A percentile compares a stretch with the other conserved stretches of the same genome.
Evolutionary conservation across 495 filamentous ascomycete genomes (phyloP).

Genomic region (Aspergillus coremiiformis): DNA sequence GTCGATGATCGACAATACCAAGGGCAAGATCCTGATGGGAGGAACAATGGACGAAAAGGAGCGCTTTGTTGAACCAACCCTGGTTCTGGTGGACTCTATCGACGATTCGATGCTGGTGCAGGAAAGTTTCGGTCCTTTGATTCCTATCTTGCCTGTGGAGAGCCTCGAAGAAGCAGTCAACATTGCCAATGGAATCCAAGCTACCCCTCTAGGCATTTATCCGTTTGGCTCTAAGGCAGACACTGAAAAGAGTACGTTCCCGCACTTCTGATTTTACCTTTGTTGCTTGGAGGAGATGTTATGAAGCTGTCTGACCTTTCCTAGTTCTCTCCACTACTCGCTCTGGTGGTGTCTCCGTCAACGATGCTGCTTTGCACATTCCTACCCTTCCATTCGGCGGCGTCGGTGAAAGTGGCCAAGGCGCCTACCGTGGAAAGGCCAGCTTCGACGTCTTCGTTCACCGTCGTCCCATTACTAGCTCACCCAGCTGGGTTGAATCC

Average conservation of each 20-base stretch:
- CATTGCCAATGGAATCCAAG: constrained; percentile 66
- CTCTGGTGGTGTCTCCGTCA: constrained; percentile 73
- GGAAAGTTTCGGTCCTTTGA: constrained; percentile 86
- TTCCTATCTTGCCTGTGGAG: constrained; percentile 67
- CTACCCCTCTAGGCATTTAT: constrained; percentile 74
- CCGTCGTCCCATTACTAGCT: constrained; percentile 64
- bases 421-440: constrained; percentile 74
- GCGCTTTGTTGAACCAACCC: constrained; percentile 78
- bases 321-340: constrained; percentile 55
- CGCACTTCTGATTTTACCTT: not conserved
- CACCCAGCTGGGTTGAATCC: constrained; percentile 73
- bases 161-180: constrained; percentile 73
- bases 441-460: constrained; percentile 83
- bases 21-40: constrained; percentile 79
- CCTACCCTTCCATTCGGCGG: constrained; percentile 81
- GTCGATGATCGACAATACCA: constrained; percentile 72
- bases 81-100: constrained; percentile 65
- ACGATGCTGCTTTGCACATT: constrained; percentile 80
- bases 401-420: constrained; percentile 77
- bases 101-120: constrained; percentile 70
- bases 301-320: constrained; percentile 8
- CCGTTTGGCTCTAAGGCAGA: constrained; percentile 76
- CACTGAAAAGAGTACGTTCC: constrained; percentile 51
- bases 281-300: not conserved
- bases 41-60: constrained; percentile 72